Base-by-base conservation (phyloP, 106 monocot species). In the Hemerocallis citrina region DNA sequence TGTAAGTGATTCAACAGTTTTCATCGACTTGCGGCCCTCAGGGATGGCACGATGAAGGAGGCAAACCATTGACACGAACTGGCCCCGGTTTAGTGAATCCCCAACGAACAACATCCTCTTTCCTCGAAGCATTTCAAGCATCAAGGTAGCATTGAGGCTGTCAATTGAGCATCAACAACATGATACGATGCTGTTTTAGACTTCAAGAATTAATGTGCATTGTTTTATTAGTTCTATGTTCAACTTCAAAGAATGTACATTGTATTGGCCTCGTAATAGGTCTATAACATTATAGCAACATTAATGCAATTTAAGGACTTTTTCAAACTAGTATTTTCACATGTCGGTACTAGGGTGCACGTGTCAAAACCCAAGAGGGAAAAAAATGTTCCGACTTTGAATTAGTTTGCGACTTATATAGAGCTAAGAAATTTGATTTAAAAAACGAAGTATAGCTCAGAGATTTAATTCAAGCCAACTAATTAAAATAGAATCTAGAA, bases 1-100 rank as follows among this genome's bases (percentile, higher is more conserved):
- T 0, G 75, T 75, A 6, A 86, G 71, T 0, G 88, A 72, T 19
- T 64, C 78, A 24, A 59, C 48, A 8, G 74, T 81, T 10, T 71
- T 41, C 22, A 88, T 65, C 38, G 84, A 81, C 58, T 88, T 79
- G n/a, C 75, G 70, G n/a, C 50, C 27, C 4, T 84, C 25, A 30
- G 85, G 89, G 22, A 89, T 75, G 7, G 52, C 77, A 52, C 66
- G 43, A 27, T 77, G 74, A 4, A 93, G 77, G 42, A 93, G 78
- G 46, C 93, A 93, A 6, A 89, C 73, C 77, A 93, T 58, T n/a
- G 93, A 93, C 17, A 68, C 62, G 58, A 86, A 94, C 52, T 94
- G 93, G 4, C 93, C 93, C 7, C 94, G 72, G 61, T 83, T 86
- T 48, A 89, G 35, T 0, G 89, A 95, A 70, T 86, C 86, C 0